Conservation (phyloP, 1,284 basidiomycete species). For the Marasmius oreades region DNA sequence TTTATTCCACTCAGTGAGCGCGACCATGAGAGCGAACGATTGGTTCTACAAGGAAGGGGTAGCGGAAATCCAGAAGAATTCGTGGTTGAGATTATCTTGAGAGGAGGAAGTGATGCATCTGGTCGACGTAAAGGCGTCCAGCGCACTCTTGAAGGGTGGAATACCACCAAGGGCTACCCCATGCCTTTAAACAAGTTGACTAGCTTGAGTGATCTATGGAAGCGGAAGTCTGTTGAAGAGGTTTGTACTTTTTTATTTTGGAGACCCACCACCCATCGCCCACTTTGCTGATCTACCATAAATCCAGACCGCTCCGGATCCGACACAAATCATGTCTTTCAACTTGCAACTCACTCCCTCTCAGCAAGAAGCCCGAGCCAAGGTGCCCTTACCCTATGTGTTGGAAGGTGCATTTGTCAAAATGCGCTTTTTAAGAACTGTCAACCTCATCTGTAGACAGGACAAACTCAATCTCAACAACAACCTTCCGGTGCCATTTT, state of each 20-base stretch:
- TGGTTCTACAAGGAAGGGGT: conserved; percentile 51
- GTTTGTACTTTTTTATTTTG: conserved; percentile 27
- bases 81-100: conserved; percentile 60
- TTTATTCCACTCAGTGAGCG: conserved; percentile 68
- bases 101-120: conserved; percentile 36
- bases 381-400: conserved; percentile 83
- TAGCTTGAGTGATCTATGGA: conserved; percentile 45
- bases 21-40: conserved; percentile 50
- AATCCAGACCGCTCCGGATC: conserved; percentile 41
- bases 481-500: conserved; percentile 32
- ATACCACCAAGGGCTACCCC: conserved; percentile 26
- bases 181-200: conserved; percentile 47
- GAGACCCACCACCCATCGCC: neutral
- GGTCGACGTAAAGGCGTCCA: conserved; percentile 51
- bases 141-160: conserved; percentile 66
- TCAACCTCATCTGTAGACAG: neutral
- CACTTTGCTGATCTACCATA: neutral
- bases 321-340: conserved; percentile 73
- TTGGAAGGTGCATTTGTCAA: conserved; percentile 57
- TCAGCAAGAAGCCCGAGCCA: conserved; percentile 76
- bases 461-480: conserved; percentile 5
- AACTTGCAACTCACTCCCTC: conserved; percentile 82
- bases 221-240: conserved; percentile 36
- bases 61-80: conserved; percentile 42
- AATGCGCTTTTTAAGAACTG: neutral